Percentiles rank a stretch among this genome's conserved stretches.
These are phyloP conservation scores for Hypoxylon trugodes DNA, from an alignment of 495 filamentous ascomycete species.

Conservation along the genomic window DNA sequence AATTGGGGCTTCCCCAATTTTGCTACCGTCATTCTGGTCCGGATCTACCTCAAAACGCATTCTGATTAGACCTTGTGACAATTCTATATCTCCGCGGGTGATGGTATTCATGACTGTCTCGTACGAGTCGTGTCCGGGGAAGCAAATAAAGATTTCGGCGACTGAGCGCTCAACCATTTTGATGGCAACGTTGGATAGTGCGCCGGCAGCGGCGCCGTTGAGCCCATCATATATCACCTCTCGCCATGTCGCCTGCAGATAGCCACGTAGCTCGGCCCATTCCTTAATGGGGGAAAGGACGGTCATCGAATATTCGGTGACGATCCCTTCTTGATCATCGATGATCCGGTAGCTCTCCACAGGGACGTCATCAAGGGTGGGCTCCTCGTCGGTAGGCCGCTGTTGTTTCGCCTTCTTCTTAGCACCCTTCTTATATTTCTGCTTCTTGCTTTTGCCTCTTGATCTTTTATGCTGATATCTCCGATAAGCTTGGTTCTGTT, in stretches of 20 bases:
- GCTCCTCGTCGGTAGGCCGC: slow-evolving; percentile 8
- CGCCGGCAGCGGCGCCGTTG: slow-evolving; percentile 56
- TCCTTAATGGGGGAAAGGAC: slow-evolving; percentile 46
- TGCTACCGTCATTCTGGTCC: not conserved
- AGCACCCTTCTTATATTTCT: slow-evolving; percentile 51
- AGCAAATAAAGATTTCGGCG: slow-evolving; percentile 51
- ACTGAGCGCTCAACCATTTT: slow-evolving; percentile 48
- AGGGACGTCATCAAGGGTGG: slow-evolving; percentile 42
- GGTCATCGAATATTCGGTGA: slow-evolving; percentile 53
- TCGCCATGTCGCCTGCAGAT: slow-evolving; percentile 53
- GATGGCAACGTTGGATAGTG: slow-evolving; percentile 52
- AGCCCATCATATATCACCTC: slow-evolving; percentile 55
- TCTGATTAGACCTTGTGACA: slow-evolving; percentile 40
- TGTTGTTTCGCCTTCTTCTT: slow-evolving; percentile 30
- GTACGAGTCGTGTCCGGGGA: slow-evolving; percentile 52
- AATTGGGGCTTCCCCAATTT: slow-evolving; percentile 8
- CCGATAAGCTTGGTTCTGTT: too few relatives aligned
- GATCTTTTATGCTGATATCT: too few relatives aligned
- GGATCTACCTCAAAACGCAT: not conserved
- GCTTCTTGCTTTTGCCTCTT: slow-evolving; percentile 54
- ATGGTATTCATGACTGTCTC: slow-evolving; percentile 50
- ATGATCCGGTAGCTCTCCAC: slow-evolving; percentile 59
- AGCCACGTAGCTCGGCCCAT: slow-evolving; percentile 45
- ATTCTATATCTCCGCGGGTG: slow-evolving; percentile 48
- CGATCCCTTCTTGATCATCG: slow-evolving; percentile 41